Evolutionary conservation across 768 basidiomycete genomes (phyloP).

Genomic region (Leucogyrophana mollusca): DNA sequence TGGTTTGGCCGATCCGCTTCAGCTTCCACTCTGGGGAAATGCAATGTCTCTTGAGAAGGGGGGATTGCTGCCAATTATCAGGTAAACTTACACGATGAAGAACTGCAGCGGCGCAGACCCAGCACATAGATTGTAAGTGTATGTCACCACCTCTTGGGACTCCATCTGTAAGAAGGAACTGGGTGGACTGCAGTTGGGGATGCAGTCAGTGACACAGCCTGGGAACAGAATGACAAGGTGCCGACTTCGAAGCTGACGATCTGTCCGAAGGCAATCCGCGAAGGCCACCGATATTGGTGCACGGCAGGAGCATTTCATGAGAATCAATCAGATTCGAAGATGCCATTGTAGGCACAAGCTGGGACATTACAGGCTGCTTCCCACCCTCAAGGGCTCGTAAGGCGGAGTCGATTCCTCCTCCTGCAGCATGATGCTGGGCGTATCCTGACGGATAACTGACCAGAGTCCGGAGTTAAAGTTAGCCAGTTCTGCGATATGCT

Average conservation of each 20-base stretch:
- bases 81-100: conserved; percentile 45
- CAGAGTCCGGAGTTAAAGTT: conserved; percentile 18
- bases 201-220: conserved; percentile 8
- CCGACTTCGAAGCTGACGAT: conserved; percentile 9
- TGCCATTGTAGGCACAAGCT: conserved; percentile 2
- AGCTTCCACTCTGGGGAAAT: conserved; percentile 24
- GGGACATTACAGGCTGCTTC: conserved; percentile 6
- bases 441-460: conserved; percentile 19
- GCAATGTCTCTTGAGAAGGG: conserved; percentile 28
- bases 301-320: background rate
- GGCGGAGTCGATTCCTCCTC: conserved; percentile 14
- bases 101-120: conserved; percentile 46
- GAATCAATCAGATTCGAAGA: conserved; percentile 12
- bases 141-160: conserved; percentile 22
- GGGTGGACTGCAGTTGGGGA: conserved; percentile 10
- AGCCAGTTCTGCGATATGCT: conserved; percentile 12
- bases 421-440: background rate
- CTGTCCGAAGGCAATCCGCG: conserved; percentile 8
- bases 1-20: conserved; percentile 24
- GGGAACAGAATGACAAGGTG: conserved; percentile 3
- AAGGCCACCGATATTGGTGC: conserved; percentile 4
- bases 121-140: conserved; percentile 49
- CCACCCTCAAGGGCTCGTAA: conserved; percentile 15
- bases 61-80: background rate
- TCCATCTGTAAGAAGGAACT: conserved; percentile 24